Evolutionary conservation across 371 early-diverging fungal genomes (phyloP).

Genomic region (Choanephora cucurbitarum): DNA sequence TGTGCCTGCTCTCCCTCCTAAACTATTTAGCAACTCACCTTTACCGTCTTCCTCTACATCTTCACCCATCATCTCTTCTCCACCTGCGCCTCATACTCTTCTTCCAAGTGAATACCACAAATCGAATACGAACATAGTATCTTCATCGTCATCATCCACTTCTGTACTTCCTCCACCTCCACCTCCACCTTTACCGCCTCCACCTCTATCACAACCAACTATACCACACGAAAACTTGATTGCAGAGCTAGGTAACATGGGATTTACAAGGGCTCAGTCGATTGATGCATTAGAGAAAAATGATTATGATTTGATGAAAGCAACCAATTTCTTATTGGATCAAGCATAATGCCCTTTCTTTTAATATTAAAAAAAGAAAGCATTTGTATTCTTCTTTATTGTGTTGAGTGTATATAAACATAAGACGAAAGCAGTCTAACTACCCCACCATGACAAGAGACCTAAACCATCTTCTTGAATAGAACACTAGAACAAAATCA

Average conservation of each 20-base stretch:
- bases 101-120: constrained; percentile 16
- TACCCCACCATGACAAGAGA: constrained; percentile 77
- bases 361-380: not conserved
- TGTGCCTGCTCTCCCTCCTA: constrained; percentile 28
- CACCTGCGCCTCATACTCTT: constrained; percentile 1
- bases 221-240: constrained; percentile 21
- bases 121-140: too few species aligned
- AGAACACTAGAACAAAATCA: constrained; percentile 51
- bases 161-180: constrained; percentile 17
- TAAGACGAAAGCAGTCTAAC: constrained; percentile 20
- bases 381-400: not conserved
- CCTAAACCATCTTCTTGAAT: constrained; percentile 77
- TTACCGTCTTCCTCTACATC: constrained; percentile 7
- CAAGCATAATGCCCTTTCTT: constrained; percentile 21
- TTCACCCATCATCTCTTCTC: not conserved
- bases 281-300: constrained; percentile 78
- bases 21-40: constrained; percentile 17
- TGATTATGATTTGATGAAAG: constrained; percentile 75
- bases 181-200: constrained; percentile 10
- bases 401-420: constrained; percentile 6
- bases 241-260: constrained; percentile 73
- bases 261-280: constrained; percentile 76
- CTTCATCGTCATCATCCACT: too few species aligned
- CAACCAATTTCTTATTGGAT: constrained; percentile 83
- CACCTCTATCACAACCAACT: not conserved